Conservation (phyloP, 768 basidiomycete genomes). For the Boletus insuetus region DNA sequence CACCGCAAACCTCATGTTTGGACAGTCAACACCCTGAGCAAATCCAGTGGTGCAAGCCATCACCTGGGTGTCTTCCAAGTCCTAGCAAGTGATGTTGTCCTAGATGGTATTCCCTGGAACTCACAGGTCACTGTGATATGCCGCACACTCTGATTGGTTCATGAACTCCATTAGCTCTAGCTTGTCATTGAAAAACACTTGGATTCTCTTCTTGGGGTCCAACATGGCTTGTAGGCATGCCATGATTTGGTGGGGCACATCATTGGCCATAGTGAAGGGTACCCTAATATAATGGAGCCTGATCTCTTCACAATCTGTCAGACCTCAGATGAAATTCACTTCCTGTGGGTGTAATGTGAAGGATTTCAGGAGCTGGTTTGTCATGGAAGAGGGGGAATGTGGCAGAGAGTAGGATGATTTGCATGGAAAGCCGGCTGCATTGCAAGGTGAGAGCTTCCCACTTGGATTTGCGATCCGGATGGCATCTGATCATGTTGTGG, state of each 20-base stretch:
- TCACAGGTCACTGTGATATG: background rate
- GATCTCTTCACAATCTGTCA: background rate
- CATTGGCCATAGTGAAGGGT: background rate
- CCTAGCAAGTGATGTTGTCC: background rate
- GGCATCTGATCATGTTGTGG: background rate
- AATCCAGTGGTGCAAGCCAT: conserved; percentile 1
- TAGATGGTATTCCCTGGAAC: background rate
- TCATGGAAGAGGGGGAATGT: background rate
- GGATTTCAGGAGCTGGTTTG: background rate
- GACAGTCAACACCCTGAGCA: background rate
- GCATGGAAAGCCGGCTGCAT: background rate
- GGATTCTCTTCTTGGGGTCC: background rate
- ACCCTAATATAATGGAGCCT: background rate
- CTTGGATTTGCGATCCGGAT: background rate
- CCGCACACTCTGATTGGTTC: background rate
- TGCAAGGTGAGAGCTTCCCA: background rate
- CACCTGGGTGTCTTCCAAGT: background rate
- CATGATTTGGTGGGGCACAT: background rate
- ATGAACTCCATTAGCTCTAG: background rate
- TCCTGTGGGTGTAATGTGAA: background rate
- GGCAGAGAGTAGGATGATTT: background rate
- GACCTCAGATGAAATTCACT: background rate
- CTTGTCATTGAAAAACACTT: background rate
- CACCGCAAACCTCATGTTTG: background rate
- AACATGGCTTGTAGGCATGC: background rate